phyloP scores from a whole-genome alignment of 306 rosid genomes.

The Carpinus viminea region DNA sequence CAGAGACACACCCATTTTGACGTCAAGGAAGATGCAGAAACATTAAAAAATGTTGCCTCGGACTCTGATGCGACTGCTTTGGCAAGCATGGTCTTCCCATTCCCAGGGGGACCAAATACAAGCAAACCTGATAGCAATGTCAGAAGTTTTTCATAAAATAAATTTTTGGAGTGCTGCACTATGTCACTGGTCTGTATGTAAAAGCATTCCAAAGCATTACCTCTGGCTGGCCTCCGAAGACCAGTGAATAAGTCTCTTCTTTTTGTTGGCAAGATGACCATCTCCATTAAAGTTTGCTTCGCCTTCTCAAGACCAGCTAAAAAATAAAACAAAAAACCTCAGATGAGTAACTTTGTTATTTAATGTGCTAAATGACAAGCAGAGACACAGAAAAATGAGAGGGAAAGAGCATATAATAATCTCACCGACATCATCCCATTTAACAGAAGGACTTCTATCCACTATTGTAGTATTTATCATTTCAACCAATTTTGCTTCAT shows the following conservation, averaged over 20 bases:
- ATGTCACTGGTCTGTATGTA: neutral
- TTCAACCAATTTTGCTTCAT: conserved; percentile 79
- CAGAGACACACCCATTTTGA: conserved; percentile 87
- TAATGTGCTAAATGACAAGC: conserved; percentile 1
- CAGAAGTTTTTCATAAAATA: conserved; percentile 10
- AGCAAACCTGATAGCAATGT: conserved; percentile 70
- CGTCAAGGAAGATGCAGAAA: conserved; percentile 89
- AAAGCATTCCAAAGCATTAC: conserved; percentile 40
- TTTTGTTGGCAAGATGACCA: conserved; percentile 97
- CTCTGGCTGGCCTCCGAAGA: conserved; percentile 94
- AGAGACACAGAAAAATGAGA: conserved; percentile 4
- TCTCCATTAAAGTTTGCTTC: conserved; percentile 92
- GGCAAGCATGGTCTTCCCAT: conserved; percentile 99
- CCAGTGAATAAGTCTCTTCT: conserved; percentile 96
- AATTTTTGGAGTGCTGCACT: conserved; percentile 2
- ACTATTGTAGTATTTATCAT: conserved; percentile 91
- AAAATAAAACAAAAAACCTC: conserved; percentile 27
- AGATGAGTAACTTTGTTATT: conserved; percentile 32
- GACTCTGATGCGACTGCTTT: conserved; percentile 99
- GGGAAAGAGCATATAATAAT: conserved; percentile 3
- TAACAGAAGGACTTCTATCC: conserved; percentile 92
- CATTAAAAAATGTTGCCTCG: conserved; percentile 89
- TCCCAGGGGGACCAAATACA: conserved; percentile 97
- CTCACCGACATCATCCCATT: conserved; percentile 98
- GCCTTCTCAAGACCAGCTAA: conserved; percentile 98